Evolutionary conservation across 345 rosid genomes (phyloP).

Genomic region (Gossypium herbaceum): DNA sequence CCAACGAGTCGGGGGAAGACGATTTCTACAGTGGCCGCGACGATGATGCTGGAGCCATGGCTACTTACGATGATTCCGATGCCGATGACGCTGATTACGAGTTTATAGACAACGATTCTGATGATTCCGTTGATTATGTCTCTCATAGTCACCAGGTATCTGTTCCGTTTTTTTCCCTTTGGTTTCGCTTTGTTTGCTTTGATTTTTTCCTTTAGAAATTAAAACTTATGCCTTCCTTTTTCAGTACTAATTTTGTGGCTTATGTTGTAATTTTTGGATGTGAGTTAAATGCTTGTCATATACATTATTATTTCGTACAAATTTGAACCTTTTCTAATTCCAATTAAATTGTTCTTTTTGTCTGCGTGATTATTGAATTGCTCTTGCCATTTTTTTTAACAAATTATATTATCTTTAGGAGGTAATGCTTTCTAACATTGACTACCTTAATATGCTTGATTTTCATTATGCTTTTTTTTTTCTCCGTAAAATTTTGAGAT

Average conservation of each 20-base stretch:
- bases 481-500: neutral
- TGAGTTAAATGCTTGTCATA: neutral
- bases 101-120: slow-evolving; percentile 65
- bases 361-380: neutral
- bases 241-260: neutral
- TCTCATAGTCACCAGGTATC: slow-evolving; percentile 64
- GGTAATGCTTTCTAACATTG: neutral
- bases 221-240: neutral
- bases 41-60: slow-evolving; percentile 32
- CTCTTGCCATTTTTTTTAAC: neutral
- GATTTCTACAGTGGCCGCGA: slow-evolving; percentile 77
- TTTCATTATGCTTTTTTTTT: neutral
- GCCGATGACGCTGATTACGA: slow-evolving; percentile 56
- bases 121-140: slow-evolving; percentile 60
- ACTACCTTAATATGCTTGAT: neutral
- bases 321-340: neutral
- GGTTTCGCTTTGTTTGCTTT: neutral
- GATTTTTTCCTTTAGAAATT: neutral
- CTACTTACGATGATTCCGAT: slow-evolving; percentile 48
- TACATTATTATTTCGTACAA: neutral
- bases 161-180: neutral
- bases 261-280: neutral
- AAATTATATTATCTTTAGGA: neutral
- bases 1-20: slow-evolving; percentile 56
- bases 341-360: neutral